Evolutionary conservation across 495 filamentous ascomycete genomes (phyloP).

Genomic region (Evernia prunastri): DNA sequence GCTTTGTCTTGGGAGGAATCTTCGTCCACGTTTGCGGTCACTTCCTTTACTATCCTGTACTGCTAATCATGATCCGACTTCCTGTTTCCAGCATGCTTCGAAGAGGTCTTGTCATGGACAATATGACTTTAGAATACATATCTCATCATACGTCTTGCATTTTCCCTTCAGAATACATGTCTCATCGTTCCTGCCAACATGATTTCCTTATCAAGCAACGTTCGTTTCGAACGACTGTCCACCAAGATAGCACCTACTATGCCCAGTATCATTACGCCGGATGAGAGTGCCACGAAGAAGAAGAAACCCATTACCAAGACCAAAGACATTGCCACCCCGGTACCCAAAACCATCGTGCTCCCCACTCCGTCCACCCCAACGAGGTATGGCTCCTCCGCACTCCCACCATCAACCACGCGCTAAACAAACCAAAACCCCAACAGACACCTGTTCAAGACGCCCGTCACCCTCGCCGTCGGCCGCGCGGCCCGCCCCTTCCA

Average conservation of each 20-base stretch:
- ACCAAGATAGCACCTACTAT: slow-evolving; percentile 6
- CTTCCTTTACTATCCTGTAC: neutral
- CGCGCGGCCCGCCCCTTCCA: slow-evolving; percentile 29
- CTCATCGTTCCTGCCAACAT: slow-evolving; percentile 11
- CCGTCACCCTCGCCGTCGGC: slow-evolving; percentile 34
- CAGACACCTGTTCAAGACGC: slow-evolving; percentile 29
- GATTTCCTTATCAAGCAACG: neutral
- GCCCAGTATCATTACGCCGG: slow-evolving; percentile 3
- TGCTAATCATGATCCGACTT: neutral
- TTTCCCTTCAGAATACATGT: neutral
- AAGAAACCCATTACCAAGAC: slow-evolving; percentile 9
- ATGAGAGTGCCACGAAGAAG: slow-evolving; percentile 4
- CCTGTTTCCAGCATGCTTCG: slow-evolving; percentile 2
- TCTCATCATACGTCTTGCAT: neutral
- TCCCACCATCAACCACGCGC: slow-evolving; percentile 9
- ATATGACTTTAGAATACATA: neutral
- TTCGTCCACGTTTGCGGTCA: neutral
- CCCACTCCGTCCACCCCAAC: slow-evolving; percentile 22
- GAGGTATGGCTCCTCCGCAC: slow-evolving; percentile 14
- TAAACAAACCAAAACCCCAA: too few species aligned
- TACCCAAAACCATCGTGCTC: slow-evolving; percentile 18
- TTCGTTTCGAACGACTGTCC: slow-evolving; percentile 4
- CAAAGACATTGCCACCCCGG: slow-evolving; percentile 5
- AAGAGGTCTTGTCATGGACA: neutral
- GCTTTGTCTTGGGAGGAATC: neutral